Conservation (phyloP, 371 early-diverging fungal genomes). For the Apophysomyces variabilis region DNA sequence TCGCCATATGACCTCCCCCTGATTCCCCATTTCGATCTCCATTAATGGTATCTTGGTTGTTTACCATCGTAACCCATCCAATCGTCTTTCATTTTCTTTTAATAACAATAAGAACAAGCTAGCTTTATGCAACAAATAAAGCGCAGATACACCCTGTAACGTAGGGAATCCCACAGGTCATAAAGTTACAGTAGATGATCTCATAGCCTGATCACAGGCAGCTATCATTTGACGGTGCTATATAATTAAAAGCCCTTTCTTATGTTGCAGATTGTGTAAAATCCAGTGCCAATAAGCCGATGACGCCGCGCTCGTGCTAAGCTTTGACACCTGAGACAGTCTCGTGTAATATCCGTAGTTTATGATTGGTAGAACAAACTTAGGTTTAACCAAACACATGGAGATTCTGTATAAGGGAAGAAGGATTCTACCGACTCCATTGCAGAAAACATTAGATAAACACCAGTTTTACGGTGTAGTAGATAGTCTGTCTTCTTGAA, state of each 20-base stretch:
- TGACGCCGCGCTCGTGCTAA: background rate
- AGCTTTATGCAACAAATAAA: background rate
- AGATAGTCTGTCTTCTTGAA: too few relatives aligned
- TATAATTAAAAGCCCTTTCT: too few relatives aligned
- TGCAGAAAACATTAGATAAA: too few relatives aligned
- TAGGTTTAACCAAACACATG: background rate
- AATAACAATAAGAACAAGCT: background rate
- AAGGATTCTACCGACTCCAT: too few relatives aligned
- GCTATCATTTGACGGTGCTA: background rate
- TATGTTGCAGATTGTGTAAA: background rate
- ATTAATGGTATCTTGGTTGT: background rate
- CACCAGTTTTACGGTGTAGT: too few relatives aligned
- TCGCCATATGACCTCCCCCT: constrained; percentile 6
- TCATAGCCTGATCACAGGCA: background rate
- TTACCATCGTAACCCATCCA: background rate
- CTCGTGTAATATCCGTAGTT: background rate
- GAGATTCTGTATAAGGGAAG: background rate
- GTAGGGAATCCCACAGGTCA: background rate
- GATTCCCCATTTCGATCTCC: background rate
- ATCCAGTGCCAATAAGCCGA: background rate
- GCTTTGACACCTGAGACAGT: background rate
- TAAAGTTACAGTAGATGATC: background rate
- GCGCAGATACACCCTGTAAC: background rate
- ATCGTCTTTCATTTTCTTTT: background rate
- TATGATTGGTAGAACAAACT: background rate